Base-by-base conservation (phyloP, 352 stramenopile genomes). In the Pythium graminicola region DNA sequence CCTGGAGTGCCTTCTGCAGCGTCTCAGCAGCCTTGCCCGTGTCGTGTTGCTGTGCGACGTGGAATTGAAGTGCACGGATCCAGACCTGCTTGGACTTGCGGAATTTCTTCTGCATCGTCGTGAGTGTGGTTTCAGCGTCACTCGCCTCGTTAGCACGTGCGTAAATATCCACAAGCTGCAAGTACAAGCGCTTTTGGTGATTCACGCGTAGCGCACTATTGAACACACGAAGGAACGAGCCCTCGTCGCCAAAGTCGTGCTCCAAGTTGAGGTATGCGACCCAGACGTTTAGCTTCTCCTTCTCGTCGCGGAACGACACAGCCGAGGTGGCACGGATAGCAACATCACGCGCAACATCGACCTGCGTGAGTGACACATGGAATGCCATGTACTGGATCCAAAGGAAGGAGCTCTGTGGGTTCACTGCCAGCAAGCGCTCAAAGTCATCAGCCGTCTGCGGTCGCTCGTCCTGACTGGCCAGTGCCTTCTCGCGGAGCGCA, bases 301-400 rank as follows among this genome's bases (percentile, higher is more conserved):
- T 88, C 63, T 98, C 94, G 52, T 98, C 77, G 32, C 92, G 85
- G 70, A 97, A 98, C 55, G 96, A 95, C 32, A 99, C 95, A 29
- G 89, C 85, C 22, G 95, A 89, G 27, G 96, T 96, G 7, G 94
- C 94, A 39, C 91, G 83, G 36, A 92, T 72, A 0, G 93, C 95
- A 44, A 99, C 93, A 62, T 95, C 89, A 9, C 94, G 85, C 26
- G 93, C 94, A 39, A 95, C 70, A 8, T 88, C 83, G 44, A 98
- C 81, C 58, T 99, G 92, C 29, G 91, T 97, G 19, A 98, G 70
- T 32, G 90, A 97, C 28, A 99, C 73, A 68, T 98, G 86, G 74
- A 97, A 98, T 14, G 95, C 95, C 94, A 99, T 98, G 77, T 97
- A 99, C 62, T 95, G 88, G 62, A 99, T 98, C 94, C 94, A 99